Base-by-base conservation (phyloP, 768 basidiomycete species). In the Amylocystis lapponica region DNA sequence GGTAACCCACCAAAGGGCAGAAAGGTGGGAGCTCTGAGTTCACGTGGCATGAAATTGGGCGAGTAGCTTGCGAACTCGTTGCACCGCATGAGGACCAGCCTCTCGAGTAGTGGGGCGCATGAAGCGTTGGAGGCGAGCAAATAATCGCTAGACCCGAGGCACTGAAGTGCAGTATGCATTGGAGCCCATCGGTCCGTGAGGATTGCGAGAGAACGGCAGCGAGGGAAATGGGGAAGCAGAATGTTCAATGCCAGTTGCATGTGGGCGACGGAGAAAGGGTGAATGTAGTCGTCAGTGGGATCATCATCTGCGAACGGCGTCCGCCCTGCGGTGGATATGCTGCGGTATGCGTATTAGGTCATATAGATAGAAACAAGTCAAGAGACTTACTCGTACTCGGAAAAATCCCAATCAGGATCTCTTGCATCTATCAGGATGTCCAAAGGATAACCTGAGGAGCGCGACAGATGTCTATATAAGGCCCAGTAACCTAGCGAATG, bases 391-490 rank as follows among this genome's bases (percentile, higher is more conserved):
- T 70, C 72, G 26, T 66, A 59, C 49, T 79, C 78, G 10, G 64
- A 59, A 49, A 76, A 79, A 53, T 78, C 71, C 77, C 78, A 81
- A 17, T 74, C 68, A 4, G 69, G 68, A 59, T 81, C 79, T 39
- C 78, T 68, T 19, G 70, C 76, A 49, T 80, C 77, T 34, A 81
- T 71, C 33, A 77, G 64, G 42, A 83, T 74, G 45, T 78, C 73
- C 17, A 81, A 55, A 0, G 77, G 68, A 49, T 67, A 67, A 22
- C 64, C 67, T 14, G 66, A 61, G 3, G 81, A 80, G 17, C 73
- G 44, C 67, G 71, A 3, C 50, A 60, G 1, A 61, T 65, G 49
- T 74, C 65, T 11, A 72, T 50, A 36, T 10, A 43, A 32, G 10
- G 34, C 14, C 22, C 32, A 33, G 37, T 41, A 45, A 26, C 22